Evolutionary conservation across 2,329 filamentous ascomycete genomes (phyloP).

Genomic region (Calonectria pseudoturangicola): DNA sequence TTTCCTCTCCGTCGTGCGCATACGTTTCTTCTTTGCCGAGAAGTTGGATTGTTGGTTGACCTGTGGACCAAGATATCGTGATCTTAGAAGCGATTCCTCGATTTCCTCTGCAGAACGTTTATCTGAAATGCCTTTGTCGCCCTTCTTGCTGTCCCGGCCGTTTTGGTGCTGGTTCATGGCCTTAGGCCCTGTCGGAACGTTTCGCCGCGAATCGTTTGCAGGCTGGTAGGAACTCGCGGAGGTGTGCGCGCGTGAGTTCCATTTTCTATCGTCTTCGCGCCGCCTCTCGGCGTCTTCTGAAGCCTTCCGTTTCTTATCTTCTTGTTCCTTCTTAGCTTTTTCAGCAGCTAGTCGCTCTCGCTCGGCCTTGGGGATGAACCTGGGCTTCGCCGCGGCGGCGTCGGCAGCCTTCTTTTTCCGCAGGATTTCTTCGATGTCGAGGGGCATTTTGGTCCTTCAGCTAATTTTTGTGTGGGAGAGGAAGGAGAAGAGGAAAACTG

Average conservation of each 20-base stretch:
- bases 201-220: conserved; percentile 50
- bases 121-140: conserved; percentile 58
- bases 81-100: conserved; percentile 83
- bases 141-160: conserved; percentile 61
- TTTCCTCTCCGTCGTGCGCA: conserved; percentile 94
- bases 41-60: conserved; percentile 89
- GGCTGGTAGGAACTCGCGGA: conserved; percentile 51
- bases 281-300: conserved; percentile 81
- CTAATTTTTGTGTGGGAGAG: background rate
- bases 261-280: conserved; percentile 75
- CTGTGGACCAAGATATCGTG: conserved; percentile 93
- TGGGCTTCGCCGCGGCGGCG: conserved; percentile 89
- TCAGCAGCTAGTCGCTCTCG: conserved; percentile 87
- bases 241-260: conserved; percentile 56
- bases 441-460: conserved; percentile 58
- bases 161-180: conserved; percentile 72
- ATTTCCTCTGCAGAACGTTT: conserved; percentile 74
- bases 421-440: conserved; percentile 91
- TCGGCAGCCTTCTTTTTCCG: conserved; percentile 91
- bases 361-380: conserved; percentile 89
- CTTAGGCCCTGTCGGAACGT: conserved; percentile 82
- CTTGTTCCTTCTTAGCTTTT: conserved; percentile 82
- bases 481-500: background rate
- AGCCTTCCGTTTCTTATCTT: conserved; percentile 70
- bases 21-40: conserved; percentile 95